Evolutionary conservation across 2,329 filamentous ascomycete genomes (phyloP).

Genomic region (Ascochyta fabae): DNA sequence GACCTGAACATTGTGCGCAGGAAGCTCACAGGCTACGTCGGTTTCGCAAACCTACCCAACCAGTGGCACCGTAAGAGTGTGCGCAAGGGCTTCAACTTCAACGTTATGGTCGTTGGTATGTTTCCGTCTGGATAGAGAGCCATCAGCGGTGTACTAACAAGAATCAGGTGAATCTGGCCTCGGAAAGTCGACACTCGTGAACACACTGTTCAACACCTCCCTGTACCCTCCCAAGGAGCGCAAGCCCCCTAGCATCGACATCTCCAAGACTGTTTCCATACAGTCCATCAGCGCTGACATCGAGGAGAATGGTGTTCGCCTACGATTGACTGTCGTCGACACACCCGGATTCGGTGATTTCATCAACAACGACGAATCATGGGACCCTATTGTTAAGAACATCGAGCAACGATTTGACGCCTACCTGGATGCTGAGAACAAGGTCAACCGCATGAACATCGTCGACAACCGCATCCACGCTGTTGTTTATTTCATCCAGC

Average conservation of each 20-base stretch:
- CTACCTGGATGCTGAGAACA: constrained; percentile 99
- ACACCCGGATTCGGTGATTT: constrained; percentile 99
- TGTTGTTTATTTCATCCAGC: constrained; percentile 99
- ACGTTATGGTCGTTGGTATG: constrained; percentile 99
- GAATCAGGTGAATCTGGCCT: constrained; percentile 91
- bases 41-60: constrained; percentile 98
- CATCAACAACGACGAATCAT: constrained; percentile 99
- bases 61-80: constrained; percentile 99
- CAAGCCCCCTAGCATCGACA: constrained; percentile 95
- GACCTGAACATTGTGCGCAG: constrained; percentile 93
- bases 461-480: constrained; percentile 99
- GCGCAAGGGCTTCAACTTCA: constrained; percentile 99
- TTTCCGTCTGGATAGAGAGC: constrained; percentile 35
- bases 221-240: constrained; percentile 98
- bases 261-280: constrained; percentile 77
- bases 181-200: constrained; percentile 98
- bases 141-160: constrained; percentile 22
- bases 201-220: constrained; percentile 99
- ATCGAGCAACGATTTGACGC: constrained; percentile 99
- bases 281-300: constrained; percentile 69
- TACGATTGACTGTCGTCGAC: constrained; percentile 95
- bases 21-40: constrained; percentile 98
- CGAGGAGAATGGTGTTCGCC: constrained; percentile 96
- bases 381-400: constrained; percentile 98
- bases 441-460: constrained; percentile 99